Conservation (phyloP, 1,139 yeast genomes). For the Saccharomyces hybrid region DNA sequence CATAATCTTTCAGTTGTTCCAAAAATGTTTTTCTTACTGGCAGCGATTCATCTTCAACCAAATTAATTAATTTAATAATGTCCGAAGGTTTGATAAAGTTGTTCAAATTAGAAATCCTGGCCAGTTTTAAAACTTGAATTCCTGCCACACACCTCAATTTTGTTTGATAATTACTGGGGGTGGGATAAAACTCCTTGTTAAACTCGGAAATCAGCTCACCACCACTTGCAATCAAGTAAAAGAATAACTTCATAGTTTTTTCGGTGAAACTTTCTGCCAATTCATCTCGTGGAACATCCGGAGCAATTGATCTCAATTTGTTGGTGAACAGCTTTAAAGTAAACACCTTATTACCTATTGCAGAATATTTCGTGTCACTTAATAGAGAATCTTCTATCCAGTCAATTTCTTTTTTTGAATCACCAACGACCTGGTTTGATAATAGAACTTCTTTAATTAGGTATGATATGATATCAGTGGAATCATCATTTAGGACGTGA, state of each 20-base stretch:
- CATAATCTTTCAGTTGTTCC: constrained; percentile 43
- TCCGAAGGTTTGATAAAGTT: constrained; percentile 46
- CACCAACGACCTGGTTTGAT: constrained; percentile 36
- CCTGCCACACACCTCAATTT: constrained; percentile 68
- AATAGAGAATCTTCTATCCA: constrained; percentile 49
- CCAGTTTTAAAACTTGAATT: constrained; percentile 53
- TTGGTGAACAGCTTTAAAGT: constrained; percentile 59
- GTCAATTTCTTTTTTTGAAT: constrained; percentile 14
- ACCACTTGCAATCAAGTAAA: constrained; percentile 62
- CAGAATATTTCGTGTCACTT: constrained; percentile 29
- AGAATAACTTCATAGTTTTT: constrained; percentile 60
- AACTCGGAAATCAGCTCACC: constrained; percentile 64
- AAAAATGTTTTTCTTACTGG: constrained; percentile 52
- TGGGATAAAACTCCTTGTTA: constrained; percentile 42
- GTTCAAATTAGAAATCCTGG: constrained; percentile 48
- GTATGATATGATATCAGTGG: constrained; percentile 51
- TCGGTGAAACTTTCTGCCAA: constrained; percentile 39
- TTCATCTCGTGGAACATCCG: constrained; percentile 22
- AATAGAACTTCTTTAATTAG: constrained; percentile 57
- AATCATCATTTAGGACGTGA: constrained; percentile 43
- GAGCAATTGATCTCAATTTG: constrained; percentile 45
- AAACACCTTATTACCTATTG: constrained; percentile 42
- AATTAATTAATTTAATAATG: constrained; percentile 47
- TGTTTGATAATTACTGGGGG: constrained; percentile 56
- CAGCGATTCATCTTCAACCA: constrained; percentile 61